A percentile compares a stretch with the other conserved stretches of the same genome.
phyloP scores from a whole-genome alignment of 2,329 filamentous ascomycete species.

The Aspergillus sp. region DNA sequence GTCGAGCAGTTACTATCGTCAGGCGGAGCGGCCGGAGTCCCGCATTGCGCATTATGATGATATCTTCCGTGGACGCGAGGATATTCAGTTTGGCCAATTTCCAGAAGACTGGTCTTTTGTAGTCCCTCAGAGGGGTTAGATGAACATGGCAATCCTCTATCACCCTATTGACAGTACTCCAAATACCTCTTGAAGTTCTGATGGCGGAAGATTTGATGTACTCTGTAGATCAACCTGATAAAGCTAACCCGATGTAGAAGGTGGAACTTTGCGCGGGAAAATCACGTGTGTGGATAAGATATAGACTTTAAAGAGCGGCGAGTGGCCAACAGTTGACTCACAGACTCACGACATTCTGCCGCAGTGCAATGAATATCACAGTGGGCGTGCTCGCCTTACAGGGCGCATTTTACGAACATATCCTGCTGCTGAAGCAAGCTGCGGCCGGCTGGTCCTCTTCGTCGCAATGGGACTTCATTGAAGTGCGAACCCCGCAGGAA shows the following conservation, averaged over 20 bases:
- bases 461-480: conserved; percentile 60
- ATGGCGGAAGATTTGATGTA: too few species aligned
- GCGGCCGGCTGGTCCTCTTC: conserved; percentile 45
- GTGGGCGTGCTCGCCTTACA: conserved; percentile 74
- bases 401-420: conserved; percentile 88
- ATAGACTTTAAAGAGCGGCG: conserved; percentile 4
- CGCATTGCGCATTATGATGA: conserved; percentile 29
- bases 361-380: conserved; percentile 41
- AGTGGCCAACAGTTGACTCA: conserved; percentile 12
- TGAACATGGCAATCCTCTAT: too few species aligned
- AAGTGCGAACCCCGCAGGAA: conserved; percentile 74
- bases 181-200: too few species aligned
- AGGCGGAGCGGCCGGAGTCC: conserved; percentile 28
- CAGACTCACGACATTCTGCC: conserved; percentile 2
- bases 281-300: not conserved
- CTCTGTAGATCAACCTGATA: not conserved
- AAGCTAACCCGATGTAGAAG: not conserved
- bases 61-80: conserved; percentile 25
- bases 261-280: not conserved
- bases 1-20: conserved; percentile 24
- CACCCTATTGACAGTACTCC: too few species aligned
- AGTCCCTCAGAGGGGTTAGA: conserved; percentile 1
- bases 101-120: conserved; percentile 29
- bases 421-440: conserved; percentile 70
- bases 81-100: conserved; percentile 26